Evolutionary conservation across 2,329 filamentous ascomycete species (phyloP).

Genomic region (Phialemoniopsis sp.): DNA sequence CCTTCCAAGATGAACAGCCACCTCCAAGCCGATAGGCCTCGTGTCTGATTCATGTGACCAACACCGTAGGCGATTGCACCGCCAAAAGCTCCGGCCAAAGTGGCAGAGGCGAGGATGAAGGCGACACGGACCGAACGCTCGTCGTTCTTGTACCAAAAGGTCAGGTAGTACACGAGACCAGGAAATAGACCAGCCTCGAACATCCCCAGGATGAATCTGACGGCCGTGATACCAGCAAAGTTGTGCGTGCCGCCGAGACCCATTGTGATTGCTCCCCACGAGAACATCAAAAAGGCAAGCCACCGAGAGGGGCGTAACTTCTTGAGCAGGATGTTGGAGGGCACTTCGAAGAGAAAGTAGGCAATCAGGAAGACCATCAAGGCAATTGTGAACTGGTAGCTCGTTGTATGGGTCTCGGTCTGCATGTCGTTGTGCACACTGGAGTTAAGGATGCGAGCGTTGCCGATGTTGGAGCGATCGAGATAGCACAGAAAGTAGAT

Average conservation of each 20-base stretch:
- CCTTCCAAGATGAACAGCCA: constrained; percentile 60
- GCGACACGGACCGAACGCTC: constrained; percentile 70
- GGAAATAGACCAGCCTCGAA: constrained; percentile 54
- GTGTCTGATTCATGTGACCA: constrained; percentile 63
- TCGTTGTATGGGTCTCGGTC: constrained; percentile 55
- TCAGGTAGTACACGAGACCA: constrained; percentile 52
- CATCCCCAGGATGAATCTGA: constrained; percentile 63
- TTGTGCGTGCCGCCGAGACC: constrained; percentile 60
- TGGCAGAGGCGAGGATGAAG: constrained; percentile 67
- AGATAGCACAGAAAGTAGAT: constrained; percentile 68
- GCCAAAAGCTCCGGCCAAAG: constrained; percentile 68
- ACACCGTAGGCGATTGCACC: constrained; percentile 71
- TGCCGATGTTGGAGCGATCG: constrained; percentile 66
- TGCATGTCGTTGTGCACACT: constrained; percentile 58
- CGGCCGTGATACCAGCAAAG: constrained; percentile 60
- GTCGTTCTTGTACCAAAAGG: constrained; percentile 68
- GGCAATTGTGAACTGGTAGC: constrained; percentile 53
- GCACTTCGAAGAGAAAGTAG: constrained; percentile 58
- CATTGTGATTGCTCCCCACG: constrained; percentile 66
- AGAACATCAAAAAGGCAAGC: constrained; percentile 61
- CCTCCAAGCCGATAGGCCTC: constrained; percentile 63
- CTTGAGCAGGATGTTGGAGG: constrained; percentile 62
- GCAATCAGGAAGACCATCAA: constrained; percentile 60
- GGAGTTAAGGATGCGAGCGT: constrained; percentile 62
- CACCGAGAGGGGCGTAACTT: constrained; percentile 59